Conservation (phyloP, 2,329 filamentous ascomycete species). For the Pestalotiopsis sp. region DNA sequence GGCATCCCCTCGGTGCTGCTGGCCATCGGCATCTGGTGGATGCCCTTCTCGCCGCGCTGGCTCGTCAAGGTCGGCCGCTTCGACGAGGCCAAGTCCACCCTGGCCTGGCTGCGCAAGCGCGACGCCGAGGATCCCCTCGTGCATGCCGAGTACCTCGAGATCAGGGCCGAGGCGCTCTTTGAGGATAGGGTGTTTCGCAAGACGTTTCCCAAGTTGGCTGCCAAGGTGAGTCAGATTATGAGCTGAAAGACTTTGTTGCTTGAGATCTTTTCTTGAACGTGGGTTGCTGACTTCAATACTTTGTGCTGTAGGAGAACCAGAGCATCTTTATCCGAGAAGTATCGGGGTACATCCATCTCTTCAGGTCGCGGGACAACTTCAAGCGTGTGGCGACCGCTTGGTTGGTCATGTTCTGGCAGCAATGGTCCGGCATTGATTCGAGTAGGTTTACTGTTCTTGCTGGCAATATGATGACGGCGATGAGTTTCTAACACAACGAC, state of each 20-base stretch:
- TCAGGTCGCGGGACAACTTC: conserved; percentile 48
- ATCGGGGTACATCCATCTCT: conserved; percentile 51
- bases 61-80: conserved; percentile 49
- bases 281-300: background rate
- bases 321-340: conserved; percentile 48
- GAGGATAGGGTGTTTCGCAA: conserved; percentile 44
- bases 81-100: conserved; percentile 48
- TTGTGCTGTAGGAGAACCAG: conserved; percentile 26
- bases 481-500: conserved; percentile 15
- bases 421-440: conserved; percentile 31
- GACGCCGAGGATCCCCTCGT: conserved; percentile 51
- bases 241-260: too few relatives aligned
- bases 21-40: conserved; percentile 35
- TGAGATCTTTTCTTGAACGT: too few relatives aligned
- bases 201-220: conserved; percentile 27
- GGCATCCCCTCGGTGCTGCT: conserved; percentile 29
- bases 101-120: conserved; percentile 51
- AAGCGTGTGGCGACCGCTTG: conserved; percentile 48
- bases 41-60: conserved; percentile 60
- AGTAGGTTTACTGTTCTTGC: background rate
- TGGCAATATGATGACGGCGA: background rate
- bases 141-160: conserved; percentile 51
- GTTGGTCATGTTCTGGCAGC: conserved; percentile 61
- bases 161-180: conserved; percentile 55
- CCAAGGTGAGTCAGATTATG: conserved; percentile 29